A percentile compares a stretch with the other conserved stretches of the same genome.
Conservation (phyloP, 148 eudicot genomes). For the Heliosperma pusillum region DNA sequence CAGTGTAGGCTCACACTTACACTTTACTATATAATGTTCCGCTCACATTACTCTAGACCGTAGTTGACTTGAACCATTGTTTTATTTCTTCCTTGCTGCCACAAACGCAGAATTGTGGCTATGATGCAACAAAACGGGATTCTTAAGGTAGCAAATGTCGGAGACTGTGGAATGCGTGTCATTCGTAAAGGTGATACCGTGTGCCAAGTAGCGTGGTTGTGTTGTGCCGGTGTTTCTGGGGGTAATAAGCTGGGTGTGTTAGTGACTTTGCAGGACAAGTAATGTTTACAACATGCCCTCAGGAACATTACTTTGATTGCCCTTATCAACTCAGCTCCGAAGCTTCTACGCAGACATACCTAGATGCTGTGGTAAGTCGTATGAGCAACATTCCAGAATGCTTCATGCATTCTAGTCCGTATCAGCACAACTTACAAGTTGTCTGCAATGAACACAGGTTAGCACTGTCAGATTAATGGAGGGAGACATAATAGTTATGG, state of each 20-base stretch:
- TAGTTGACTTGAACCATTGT: constrained; percentile 3
- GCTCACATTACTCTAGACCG: neutral
- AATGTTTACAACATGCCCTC: constrained; percentile 69
- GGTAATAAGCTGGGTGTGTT: constrained; percentile 20
- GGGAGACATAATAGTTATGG: constrained; percentile 79
- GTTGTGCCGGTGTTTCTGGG: neutral
- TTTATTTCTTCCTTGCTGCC: neutral
- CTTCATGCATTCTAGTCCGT: neutral
- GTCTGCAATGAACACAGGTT: constrained; percentile 41
- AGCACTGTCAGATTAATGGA: constrained; percentile 53
- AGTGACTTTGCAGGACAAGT: constrained; percentile 65
- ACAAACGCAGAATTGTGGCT: constrained; percentile 55
- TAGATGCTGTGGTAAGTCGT: constrained; percentile 70
- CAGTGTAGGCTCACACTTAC: constrained; percentile 59
- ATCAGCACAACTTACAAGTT: neutral
- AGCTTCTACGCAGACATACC: constrained; percentile 69
- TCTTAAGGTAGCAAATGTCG: constrained; percentile 80
- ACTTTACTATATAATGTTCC: neutral
- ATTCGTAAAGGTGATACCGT: constrained; percentile 66
- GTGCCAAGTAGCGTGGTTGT: neutral
- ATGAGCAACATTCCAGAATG: neutral
- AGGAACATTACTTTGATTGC: constrained; percentile 95
- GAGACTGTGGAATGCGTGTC: constrained; percentile 89
- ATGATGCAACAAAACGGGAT: constrained; percentile 76
- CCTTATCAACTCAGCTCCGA: constrained; percentile 97